Evolutionary conservation across 73 alveolate species (phyloP), one percentile per base, ranked within the genome.

Genomic region (Effrenium voratum): DNA sequence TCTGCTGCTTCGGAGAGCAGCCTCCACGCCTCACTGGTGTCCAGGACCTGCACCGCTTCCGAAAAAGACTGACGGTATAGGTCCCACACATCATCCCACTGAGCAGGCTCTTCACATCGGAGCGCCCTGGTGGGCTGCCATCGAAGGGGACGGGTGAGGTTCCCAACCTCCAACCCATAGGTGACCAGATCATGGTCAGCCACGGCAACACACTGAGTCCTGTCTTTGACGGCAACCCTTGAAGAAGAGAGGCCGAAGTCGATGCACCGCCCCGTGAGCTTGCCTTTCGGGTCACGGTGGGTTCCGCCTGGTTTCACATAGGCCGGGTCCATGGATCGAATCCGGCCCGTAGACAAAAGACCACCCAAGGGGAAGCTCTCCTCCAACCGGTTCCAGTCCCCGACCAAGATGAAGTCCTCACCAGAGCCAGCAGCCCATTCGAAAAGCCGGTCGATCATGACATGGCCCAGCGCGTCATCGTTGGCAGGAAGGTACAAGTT

Each of bases 241-340:
- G 92, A 34, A 30, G 92, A 44, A 32, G 73, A 46, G 10, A 81
- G 73, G 34, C 73, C 92, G n/a, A 34, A 81, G 72, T 81, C 92
- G 36, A 81, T 46, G 72, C 45, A 47, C 47, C 32, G 10, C 30
- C 75, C 92, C 8, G 92, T 81, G 73, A 46, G 47, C 3, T 3
- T 13, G 57, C 72, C 73, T 24, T 45, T n/a, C 13, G 60, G 32
- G 32, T 19, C 38, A 34, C 92, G 60, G 52, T 81, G 92, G 0
- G 92, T 81, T 45, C 92, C 92, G 38, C 10, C 24, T n/a, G 12
- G 12, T n/a, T 30, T 44, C 60, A 32, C 72, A 47, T 34, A 24
- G 38, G 49, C 38, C 72, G 12, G 5, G 83, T 15, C 38, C 83
- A 50, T 81, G 73, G n/a, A 55, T 44, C 38, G 92, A 47, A 8